Percentiles rank a stretch among this genome's conserved stretches.
phyloP scores from a whole-genome alignment of 306 rosid genomes.

The Astragalus membranaceus region DNA sequence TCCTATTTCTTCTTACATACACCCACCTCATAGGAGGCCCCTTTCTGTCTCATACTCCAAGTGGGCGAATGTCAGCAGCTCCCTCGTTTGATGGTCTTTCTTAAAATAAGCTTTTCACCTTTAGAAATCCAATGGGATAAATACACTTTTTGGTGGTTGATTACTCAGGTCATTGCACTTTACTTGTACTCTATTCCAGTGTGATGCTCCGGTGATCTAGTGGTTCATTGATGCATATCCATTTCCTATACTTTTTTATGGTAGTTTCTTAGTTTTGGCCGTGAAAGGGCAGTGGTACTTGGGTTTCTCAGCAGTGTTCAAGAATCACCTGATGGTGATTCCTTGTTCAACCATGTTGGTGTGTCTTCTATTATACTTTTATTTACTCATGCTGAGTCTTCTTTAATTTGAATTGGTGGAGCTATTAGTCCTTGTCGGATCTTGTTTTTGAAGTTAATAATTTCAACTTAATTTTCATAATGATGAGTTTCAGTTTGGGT shows the following conservation, averaged over 20 bases:
- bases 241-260: too few species aligned
- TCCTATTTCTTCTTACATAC: not conserved
- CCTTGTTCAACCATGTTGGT: not conserved
- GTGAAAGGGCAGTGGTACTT: not conserved
- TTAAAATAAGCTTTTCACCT: too few species aligned
- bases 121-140: too few species aligned
- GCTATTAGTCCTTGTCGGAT: not conserved
- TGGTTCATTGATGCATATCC: too few species aligned
- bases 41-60: not conserved
- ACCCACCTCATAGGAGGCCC: not conserved
- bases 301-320: not conserved
- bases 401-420: not conserved
- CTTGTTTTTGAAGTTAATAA: not conserved
- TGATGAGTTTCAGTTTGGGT: not conserved
- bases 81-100: not conserved
- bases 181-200: too few species aligned
- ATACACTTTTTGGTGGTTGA: too few species aligned
- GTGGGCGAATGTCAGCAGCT: not conserved
- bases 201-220: too few species aligned
- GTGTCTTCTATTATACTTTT: not conserved
- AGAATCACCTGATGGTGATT: not conserved
- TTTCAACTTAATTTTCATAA: not conserved
- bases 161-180: too few species aligned
- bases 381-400: not conserved
- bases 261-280: too few species aligned